These are phyloP conservation scores for California macrophylla DNA, from an alignment of 441 rosid species.

Conservation along the genomic window DNA sequence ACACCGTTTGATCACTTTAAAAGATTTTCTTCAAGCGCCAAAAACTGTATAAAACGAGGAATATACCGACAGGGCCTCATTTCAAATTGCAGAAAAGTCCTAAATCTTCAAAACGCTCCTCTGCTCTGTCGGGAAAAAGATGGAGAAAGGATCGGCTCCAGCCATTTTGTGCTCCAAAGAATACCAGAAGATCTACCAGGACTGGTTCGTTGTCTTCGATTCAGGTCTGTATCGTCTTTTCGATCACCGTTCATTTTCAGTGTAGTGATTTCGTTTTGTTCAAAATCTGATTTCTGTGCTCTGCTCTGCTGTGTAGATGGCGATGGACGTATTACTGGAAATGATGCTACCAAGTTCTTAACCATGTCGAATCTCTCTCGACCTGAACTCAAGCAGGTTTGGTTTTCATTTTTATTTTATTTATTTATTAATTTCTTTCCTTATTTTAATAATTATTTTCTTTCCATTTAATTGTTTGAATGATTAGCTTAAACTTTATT, in stretches of 20 bases:
- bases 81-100: not conserved
- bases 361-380: conserved; percentile 66
- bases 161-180: conserved; percentile 68
- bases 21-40: conserved; percentile 1
- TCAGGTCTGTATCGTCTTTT: conserved; percentile 37
- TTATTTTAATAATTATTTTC: not conserved
- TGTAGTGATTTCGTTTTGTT: not conserved
- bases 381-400: conserved; percentile 75
- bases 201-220: conserved; percentile 73
- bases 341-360: conserved; percentile 79
- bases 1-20: not conserved
- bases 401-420: not conserved
- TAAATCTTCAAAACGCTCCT: not conserved
- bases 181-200: conserved; percentile 57
- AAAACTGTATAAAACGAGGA: not conserved
- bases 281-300: not conserved
- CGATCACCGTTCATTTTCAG: not conserved
- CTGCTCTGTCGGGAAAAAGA: conserved; percentile 8
- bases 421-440: not conserved
- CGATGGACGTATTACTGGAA: conserved; percentile 79
- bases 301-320: conserved; percentile 38
- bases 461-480: not conserved
- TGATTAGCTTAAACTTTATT: not conserved
- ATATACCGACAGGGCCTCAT: not conserved
- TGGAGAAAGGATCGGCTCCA: conserved; percentile 64